A percentile compares a stretch with the other conserved stretches of the same genome.
Evolutionary conservation across 2,329 filamentous ascomycete genomes (phyloP).

Genomic region (Fusarium sp.): DNA sequence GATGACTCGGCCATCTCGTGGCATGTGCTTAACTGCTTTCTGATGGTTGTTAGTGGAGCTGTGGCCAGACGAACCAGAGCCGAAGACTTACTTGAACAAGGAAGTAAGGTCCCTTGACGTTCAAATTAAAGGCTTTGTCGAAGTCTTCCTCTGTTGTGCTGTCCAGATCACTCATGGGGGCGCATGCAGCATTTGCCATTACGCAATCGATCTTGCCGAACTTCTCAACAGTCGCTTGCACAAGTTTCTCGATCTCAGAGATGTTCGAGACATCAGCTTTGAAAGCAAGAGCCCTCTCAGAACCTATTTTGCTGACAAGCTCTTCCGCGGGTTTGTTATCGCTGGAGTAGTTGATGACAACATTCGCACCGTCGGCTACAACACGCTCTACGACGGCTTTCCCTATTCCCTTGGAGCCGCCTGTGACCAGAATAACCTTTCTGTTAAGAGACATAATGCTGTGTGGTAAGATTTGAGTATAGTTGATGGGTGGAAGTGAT

Average conservation of each 20-base stretch:
- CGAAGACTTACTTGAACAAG: not conserved
- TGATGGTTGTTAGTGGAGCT: not conserved
- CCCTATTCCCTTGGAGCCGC: conserved; percentile 5
- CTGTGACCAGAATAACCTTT: not conserved
- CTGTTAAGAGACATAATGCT: not conserved
- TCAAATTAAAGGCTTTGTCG: not conserved
- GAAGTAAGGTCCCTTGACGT: conserved; percentile 7
- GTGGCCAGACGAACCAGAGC: accelerated
- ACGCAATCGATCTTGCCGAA: conserved; percentile 9
- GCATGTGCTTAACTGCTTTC: conserved; percentile 10
- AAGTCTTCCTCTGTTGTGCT: not conserved
- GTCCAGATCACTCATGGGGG: conserved; percentile 10
- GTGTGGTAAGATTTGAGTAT: too few species aligned
- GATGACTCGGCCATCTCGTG: not conserved
- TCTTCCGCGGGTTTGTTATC: not conserved
- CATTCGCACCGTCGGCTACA: not conserved
- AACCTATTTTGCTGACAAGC: not conserved
- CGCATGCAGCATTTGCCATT: conserved; percentile 14
- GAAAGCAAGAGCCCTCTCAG: not conserved
- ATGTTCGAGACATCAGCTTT: not conserved
- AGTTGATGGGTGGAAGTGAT: accelerated
- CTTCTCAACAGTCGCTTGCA: not conserved
- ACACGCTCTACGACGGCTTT: conserved; percentile 8
- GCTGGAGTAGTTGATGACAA: conserved; percentile 9
- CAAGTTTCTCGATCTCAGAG: not conserved